These are phyloP conservation scores for Agroathelia rolfsii DNA, from an alignment of 1,284 basidiomycete species.

Conservation along the genomic window DNA sequence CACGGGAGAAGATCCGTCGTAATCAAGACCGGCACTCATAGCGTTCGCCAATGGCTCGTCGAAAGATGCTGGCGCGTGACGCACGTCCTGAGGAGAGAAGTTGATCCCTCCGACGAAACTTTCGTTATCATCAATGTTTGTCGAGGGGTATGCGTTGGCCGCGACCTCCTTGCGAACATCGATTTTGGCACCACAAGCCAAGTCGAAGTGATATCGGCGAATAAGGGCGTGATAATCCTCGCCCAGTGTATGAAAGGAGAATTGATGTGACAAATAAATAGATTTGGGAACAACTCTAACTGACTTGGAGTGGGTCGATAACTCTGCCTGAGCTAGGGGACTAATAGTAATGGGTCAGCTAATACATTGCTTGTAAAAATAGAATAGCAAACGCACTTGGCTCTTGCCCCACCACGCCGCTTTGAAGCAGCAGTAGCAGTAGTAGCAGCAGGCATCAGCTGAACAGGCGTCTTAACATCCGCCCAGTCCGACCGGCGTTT, in stretches of 20 bases:
- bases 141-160: constrained; percentile 37
- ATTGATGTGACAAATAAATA: constrained; percentile 75
- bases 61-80: constrained; percentile 45
- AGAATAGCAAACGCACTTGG: constrained; percentile 21
- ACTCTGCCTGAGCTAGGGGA: constrained; percentile 67
- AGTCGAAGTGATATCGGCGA: constrained; percentile 54
- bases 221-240: constrained; percentile 76
- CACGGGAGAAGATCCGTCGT: constrained; percentile 35
- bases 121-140: constrained; percentile 26
- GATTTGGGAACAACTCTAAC: constrained; percentile 54
- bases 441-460: constrained; percentile 8
- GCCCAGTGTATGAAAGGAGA: constrained; percentile 65
- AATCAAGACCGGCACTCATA: constrained; percentile 54
- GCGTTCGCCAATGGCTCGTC: constrained; percentile 72
- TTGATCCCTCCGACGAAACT: constrained; percentile 51
- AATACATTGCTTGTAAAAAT: constrained; percentile 7
- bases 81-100: constrained; percentile 28
- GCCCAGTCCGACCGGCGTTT: constrained; percentile 42
- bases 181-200: constrained; percentile 50
- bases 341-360: constrained; percentile 32
- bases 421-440: too few species aligned
- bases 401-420: constrained; percentile 2
- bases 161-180: constrained; percentile 67
- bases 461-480: constrained; percentile 36
- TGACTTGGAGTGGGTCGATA: constrained; percentile 60